Conservation (phyloP, 2,329 filamentous ascomycete genomes). For the Emergomyces pasteurianus region DNA sequence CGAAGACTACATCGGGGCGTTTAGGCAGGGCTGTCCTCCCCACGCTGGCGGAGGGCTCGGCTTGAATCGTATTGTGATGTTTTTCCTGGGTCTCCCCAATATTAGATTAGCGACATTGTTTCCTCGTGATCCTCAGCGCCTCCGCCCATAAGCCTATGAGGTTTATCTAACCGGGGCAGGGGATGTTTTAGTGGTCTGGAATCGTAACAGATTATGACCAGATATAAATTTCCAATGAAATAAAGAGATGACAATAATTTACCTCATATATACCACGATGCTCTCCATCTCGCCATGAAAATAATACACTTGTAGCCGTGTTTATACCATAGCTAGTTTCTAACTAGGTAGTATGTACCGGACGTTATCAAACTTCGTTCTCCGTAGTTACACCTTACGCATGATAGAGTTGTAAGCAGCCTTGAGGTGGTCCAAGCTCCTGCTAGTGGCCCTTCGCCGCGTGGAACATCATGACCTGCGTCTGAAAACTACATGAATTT, state of each 20-base stretch:
- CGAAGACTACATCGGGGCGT: slow-evolving; percentile 52
- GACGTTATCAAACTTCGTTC: no score
- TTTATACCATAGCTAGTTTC: not conserved
- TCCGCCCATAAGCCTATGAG: slow-evolving; percentile 28
- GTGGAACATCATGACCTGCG: not conserved
- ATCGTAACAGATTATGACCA: not conserved
- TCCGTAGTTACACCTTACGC: no score
- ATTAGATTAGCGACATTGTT: slow-evolving; percentile 51
- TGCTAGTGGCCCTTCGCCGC: no score
- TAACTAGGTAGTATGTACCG: no score
- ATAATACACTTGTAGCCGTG: not conserved
- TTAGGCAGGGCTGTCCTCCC: slow-evolving; percentile 52
- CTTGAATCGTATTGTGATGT: slow-evolving; percentile 54
- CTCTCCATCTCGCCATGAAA: not conserved
- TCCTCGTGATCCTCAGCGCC: slow-evolving; percentile 50
- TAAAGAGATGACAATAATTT: not conserved
- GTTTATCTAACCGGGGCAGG: not conserved
- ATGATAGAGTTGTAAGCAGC: no score
- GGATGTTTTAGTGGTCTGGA: not conserved
- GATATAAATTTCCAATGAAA: not conserved
- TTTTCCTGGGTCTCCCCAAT: slow-evolving; percentile 54
- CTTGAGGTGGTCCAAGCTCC: slow-evolving; percentile 4
- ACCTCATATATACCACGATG: not conserved
- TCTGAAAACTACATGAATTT: not conserved
- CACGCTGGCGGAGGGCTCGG: slow-evolving; percentile 56